Percentiles rank a stretch among this genome's conserved stretches.
Evolutionary conservation across 2,329 filamentous ascomycete genomes (phyloP).

Genomic region (Nemania serpens): DNA sequence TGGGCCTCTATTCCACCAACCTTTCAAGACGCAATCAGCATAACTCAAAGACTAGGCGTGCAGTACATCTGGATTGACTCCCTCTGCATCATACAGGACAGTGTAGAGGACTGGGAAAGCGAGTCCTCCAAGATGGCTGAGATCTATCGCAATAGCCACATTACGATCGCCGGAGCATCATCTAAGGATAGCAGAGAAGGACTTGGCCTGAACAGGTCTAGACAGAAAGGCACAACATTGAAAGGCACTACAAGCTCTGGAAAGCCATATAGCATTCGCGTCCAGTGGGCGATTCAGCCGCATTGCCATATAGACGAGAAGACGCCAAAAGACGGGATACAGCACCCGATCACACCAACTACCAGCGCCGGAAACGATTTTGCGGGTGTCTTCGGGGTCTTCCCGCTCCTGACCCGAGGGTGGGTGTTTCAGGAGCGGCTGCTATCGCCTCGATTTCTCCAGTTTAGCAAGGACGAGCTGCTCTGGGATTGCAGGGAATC

Average conservation of each 20-base stretch:
- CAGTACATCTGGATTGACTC: constrained; percentile 21
- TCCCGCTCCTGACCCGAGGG: constrained; percentile 16
- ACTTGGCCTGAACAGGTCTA: neutral
- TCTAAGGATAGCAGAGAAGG: constrained; percentile 9
- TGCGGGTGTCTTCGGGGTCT: neutral
- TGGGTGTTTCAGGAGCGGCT: constrained; percentile 25
- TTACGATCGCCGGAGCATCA: constrained; percentile 17
- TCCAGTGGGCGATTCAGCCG: constrained; percentile 5
- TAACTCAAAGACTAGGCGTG: constrained; percentile 14
- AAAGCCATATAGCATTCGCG: constrained; percentile 11
- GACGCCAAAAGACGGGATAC: constrained; percentile 7
- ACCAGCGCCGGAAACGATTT: constrained; percentile 5
- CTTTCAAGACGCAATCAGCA: constrained; percentile 15
- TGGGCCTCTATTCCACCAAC: constrained; percentile 14
- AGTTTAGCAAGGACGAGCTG: constrained; percentile 21
- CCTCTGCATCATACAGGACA: constrained; percentile 17
- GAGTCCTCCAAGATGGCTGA: constrained; percentile 25
- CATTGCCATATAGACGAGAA: neutral
- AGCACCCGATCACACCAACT: constrained; percentile 10
- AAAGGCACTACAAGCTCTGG: constrained; percentile 12
- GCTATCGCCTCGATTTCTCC: constrained; percentile 21
- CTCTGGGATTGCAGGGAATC: constrained; percentile 23
- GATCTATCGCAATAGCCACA: constrained; percentile 20
- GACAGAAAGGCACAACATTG: neutral
- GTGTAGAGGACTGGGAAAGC: constrained; percentile 7